A percentile compares a stretch with the other conserved stretches of the same genome.
Conservation (phyloP, 805 yeast genomes). For the Priceomyces medius region DNA sequence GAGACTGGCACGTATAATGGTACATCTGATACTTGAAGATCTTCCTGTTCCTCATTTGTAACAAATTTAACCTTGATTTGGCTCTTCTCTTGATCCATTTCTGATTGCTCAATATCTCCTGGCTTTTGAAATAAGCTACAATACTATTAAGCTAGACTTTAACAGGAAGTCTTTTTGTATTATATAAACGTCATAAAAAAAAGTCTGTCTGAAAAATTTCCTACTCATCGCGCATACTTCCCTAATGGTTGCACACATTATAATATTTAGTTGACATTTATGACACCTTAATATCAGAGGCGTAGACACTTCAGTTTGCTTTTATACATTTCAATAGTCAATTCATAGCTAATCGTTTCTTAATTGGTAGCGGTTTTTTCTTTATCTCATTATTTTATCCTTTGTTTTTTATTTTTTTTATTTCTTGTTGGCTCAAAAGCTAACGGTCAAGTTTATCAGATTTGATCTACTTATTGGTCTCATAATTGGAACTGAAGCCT, state of each 20-base stretch:
- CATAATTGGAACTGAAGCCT: constrained; percentile 19
- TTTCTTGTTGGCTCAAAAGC: constrained; percentile 8
- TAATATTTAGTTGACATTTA: too few species aligned
- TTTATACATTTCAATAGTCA: too few species aligned
- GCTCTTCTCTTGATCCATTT: constrained; percentile 39
- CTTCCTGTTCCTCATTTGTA: constrained; percentile 79
- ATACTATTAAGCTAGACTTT: not conserved
- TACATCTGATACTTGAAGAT: constrained; percentile 66
- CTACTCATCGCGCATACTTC: constrained; percentile 2
- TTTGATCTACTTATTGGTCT: constrained; percentile 13
- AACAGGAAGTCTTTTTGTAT: not conserved
- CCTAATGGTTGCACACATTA: constrained; percentile 3
- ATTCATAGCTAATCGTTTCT: too few species aligned
- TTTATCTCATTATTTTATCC: too few species aligned
- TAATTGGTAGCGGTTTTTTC: too few species aligned
- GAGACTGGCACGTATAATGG: constrained; percentile 87
- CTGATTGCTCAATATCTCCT: not conserved
- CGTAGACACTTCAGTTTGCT: too few species aligned
- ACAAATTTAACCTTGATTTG: constrained; percentile 80
- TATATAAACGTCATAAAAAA: not conserved
- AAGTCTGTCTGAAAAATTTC: constrained; percentile 2
- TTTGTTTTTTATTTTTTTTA: too few species aligned
- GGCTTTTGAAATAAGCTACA: not conserved
- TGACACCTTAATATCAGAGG: too few species aligned
- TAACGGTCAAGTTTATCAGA: constrained; percentile 17